A percentile compares a stretch with the other conserved stretches of the same genome.
Conservation (phyloP, 352 stramenopile genomes). For the Phytophthora melonis region DNA sequence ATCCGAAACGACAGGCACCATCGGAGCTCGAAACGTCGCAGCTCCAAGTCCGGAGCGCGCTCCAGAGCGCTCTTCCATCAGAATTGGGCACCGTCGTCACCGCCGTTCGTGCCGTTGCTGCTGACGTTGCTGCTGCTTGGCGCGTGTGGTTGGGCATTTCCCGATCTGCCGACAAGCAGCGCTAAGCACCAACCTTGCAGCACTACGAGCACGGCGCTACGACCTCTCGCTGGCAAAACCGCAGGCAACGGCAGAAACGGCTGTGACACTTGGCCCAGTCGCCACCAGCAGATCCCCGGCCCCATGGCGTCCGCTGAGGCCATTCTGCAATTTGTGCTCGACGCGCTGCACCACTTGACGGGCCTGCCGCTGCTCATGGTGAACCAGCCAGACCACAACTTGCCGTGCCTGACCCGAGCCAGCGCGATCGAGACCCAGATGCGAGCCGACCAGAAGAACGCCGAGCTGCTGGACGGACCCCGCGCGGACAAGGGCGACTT, state of each 20-base stretch:
- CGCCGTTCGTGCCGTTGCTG: slow-evolving; percentile 11
- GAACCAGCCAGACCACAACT: slow-evolving; percentile 38
- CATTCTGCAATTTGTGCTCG: slow-evolving; percentile 54
- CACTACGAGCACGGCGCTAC: too few species aligned
- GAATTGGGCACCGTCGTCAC: too few species aligned
- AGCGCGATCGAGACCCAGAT: slow-evolving; percentile 26
- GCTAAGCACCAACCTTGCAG: too few species aligned
- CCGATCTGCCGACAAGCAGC: slow-evolving; percentile 26
- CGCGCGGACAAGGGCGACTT: slow-evolving; percentile 15
- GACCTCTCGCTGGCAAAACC: slow-evolving; percentile 37
- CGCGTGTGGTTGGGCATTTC: slow-evolving; percentile 25
- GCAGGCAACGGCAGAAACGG: slow-evolving; percentile 32
- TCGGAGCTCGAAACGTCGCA: slow-evolving; percentile 35
- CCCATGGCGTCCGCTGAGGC: slow-evolving; percentile 19
- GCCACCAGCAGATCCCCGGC: slow-evolving; percentile 15
- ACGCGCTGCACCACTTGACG: slow-evolving; percentile 40
- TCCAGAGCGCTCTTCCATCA: too few species aligned
- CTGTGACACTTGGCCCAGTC: slow-evolving; percentile 39
- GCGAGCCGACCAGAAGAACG: slow-evolving; percentile 44
- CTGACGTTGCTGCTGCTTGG: slow-evolving; percentile 17
- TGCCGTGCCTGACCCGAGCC: slow-evolving; percentile 30
- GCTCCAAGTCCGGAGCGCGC: too few species aligned
- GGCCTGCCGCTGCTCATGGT: slow-evolving; percentile 43
- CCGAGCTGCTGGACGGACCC: slow-evolving; percentile 25
- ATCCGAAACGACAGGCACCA: slow-evolving; percentile 3